A percentile compares a stretch with the other conserved stretches of the same genome.
Evolutionary conservation across 257 asterid genomes (phyloP).

Genomic region (Marsdenia floribunda): DNA sequence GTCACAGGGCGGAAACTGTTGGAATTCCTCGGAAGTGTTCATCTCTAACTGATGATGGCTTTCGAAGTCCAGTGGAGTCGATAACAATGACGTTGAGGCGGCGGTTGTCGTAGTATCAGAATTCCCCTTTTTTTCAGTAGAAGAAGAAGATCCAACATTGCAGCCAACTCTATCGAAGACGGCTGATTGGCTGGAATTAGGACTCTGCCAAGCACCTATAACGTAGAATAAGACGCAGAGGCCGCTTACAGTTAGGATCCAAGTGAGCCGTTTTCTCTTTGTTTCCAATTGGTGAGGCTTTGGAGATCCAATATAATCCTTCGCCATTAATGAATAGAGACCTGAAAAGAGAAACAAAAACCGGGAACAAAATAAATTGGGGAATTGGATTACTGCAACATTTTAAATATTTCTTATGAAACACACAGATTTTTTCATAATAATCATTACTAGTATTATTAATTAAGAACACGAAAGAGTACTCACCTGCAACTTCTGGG

Average conservation of each 20-base stretch:
- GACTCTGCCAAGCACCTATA: slow-evolving; percentile 73
- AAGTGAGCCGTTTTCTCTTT: too few relatives aligned
- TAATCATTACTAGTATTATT: too few relatives aligned
- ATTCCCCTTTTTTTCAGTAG: slow-evolving; percentile 5
- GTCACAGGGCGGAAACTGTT: slow-evolving; percentile 59
- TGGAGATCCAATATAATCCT: too few relatives aligned
- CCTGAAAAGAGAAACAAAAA: slow-evolving; percentile 6
- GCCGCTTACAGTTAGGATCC: too few relatives aligned
- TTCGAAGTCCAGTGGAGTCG: slow-evolving; percentile 56
- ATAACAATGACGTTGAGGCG: background rate
- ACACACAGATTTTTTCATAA: too few relatives aligned
- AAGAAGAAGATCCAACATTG: slow-evolving; percentile 19
- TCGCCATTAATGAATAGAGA: slow-evolving; percentile 24
- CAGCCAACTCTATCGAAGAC: slow-evolving; percentile 54
- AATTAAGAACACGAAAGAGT: too few relatives aligned
- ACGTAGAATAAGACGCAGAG: too few relatives aligned
- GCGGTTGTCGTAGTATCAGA: slow-evolving; percentile 20
- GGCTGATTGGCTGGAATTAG: slow-evolving; percentile 34
- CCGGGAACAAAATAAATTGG: too few relatives aligned
- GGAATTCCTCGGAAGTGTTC: slow-evolving; percentile 36
- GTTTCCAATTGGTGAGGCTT: too few relatives aligned
- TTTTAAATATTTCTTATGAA: too few relatives aligned
- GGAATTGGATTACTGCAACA: too few relatives aligned
- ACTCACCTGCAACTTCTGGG: too few relatives aligned
- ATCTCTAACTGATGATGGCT: slow-evolving; percentile 65